These are phyloP conservation scores for Sclerotinia trifoliorum DNA, from an alignment of 2,329 filamentous ascomycete genomes.

Conservation along the genomic window DNA sequence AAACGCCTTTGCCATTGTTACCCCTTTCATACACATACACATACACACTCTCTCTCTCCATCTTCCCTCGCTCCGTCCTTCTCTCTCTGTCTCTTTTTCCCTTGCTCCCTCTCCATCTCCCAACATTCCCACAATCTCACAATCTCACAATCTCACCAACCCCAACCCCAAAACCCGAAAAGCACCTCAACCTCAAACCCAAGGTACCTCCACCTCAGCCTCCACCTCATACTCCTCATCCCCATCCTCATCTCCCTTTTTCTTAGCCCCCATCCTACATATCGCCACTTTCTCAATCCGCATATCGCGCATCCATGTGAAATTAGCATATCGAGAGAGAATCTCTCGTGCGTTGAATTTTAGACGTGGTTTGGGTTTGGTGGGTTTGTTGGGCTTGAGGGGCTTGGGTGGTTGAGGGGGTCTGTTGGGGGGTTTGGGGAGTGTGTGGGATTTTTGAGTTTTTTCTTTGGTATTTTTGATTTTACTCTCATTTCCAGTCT, in stretches of 20 bases:
- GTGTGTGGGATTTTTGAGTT: no score
- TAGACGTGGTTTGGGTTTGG: slow-evolving; percentile 22
- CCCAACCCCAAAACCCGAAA: background rate
- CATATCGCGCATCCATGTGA: slow-evolving; percentile 69
- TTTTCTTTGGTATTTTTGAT: no score
- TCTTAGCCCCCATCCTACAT: slow-evolving; percentile 85
- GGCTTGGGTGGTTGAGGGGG: no score
- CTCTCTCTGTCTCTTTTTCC: no score
- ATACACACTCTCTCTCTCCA: background rate
- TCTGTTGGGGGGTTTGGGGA: no score
- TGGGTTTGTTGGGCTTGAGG: slow-evolving; percentile 23
- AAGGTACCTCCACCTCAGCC: slow-evolving; percentile 32
- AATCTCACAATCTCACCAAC: background rate
- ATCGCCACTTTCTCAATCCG: slow-evolving; percentile 70
- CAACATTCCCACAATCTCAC: no score
- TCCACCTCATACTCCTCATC: slow-evolving; percentile 37
- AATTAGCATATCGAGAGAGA: slow-evolving; percentile 60
- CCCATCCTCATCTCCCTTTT: slow-evolving; percentile 25
- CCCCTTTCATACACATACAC: no score
- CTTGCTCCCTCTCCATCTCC: background rate
- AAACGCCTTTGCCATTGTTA: background rate
- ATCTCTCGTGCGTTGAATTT: slow-evolving; percentile 55
- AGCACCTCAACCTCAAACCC: background rate
- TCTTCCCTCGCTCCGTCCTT: background rate
- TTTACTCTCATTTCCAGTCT: background rate